These are phyloP conservation scores for Colletotrichum truncatum DNA, from an alignment of 2,329 filamentous ascomycete species.

Conservation along the genomic window DNA sequence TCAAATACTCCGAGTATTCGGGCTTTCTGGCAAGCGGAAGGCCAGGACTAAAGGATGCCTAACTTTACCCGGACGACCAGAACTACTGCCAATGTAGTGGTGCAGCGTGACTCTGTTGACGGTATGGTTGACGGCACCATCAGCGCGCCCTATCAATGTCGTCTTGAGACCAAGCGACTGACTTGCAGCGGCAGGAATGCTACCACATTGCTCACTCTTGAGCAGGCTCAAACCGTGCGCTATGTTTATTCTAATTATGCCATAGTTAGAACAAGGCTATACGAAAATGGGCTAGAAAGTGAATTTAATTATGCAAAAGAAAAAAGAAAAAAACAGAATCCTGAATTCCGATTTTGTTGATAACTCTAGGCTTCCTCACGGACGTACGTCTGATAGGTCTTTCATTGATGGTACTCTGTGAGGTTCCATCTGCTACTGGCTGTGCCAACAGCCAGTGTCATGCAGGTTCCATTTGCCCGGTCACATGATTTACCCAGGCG, in stretches of 20 bases:
- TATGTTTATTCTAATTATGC: neutral
- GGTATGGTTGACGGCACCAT: neutral
- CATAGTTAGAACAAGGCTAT: too few species aligned
- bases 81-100: neutral
- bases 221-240: neutral
- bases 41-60: neutral
- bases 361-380: too few species aligned
- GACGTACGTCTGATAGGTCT: too few species aligned
- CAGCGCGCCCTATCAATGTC: neutral
- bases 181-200: neutral
- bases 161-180: neutral
- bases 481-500: too few species aligned
- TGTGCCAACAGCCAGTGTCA: too few species aligned
- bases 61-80: neutral
- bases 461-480: too few species aligned
- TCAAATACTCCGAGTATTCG: neutral
- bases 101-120: neutral
- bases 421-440: too few species aligned
- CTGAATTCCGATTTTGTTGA: too few species aligned
- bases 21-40: neutral
- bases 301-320: too few species aligned
- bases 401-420: too few species aligned
- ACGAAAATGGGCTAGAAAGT: too few species aligned
- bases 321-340: too few species aligned
- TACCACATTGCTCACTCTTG: neutral